Conservation (phyloP, 305 asterid species). For the Plantago lanceolata region DNA sequence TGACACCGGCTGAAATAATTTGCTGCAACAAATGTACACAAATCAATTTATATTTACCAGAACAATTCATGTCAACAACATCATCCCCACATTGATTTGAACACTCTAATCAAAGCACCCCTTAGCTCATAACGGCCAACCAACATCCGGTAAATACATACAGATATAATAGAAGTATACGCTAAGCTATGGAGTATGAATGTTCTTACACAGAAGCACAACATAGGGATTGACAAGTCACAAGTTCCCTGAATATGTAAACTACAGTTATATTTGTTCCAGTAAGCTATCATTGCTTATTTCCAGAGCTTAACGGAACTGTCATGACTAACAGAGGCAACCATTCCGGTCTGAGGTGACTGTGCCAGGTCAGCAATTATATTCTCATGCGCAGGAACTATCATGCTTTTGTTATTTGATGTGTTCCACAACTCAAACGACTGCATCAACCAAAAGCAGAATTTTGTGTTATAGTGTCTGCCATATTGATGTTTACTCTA, state of each 20-base stretch:
- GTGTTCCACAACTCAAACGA: slow-evolving; percentile 79
- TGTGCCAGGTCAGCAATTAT: slow-evolving; percentile 78
- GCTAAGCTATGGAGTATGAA: too few relatives aligned
- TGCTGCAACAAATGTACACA: neutral
- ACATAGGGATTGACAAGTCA: too few relatives aligned
- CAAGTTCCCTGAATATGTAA: too few relatives aligned
- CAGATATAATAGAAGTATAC: too few relatives aligned
- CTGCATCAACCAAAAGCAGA: slow-evolving; percentile 21
- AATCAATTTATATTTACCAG: neutral
- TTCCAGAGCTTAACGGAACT: slow-evolving; percentile 88
- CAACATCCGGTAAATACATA: neutral
- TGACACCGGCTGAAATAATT: too few relatives aligned
- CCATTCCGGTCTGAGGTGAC: slow-evolving; percentile 75
- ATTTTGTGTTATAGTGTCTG: neutral
- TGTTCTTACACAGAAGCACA: too few relatives aligned
- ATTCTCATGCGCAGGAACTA: slow-evolving; percentile 66
- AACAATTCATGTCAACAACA: neutral
- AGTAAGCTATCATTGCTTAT: slow-evolving; percentile 16
- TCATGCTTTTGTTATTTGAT: slow-evolving; percentile 79
- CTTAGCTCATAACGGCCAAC: neutral
- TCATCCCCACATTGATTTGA: neutral
- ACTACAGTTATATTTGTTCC: too few relatives aligned
- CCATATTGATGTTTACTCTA: too few relatives aligned
- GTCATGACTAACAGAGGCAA: slow-evolving; percentile 91
- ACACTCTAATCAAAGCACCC: neutral